These are phyloP conservation scores for Daldinia caldariorum DNA, from an alignment of 495 filamentous ascomycete genomes.

Conservation along the genomic window DNA sequence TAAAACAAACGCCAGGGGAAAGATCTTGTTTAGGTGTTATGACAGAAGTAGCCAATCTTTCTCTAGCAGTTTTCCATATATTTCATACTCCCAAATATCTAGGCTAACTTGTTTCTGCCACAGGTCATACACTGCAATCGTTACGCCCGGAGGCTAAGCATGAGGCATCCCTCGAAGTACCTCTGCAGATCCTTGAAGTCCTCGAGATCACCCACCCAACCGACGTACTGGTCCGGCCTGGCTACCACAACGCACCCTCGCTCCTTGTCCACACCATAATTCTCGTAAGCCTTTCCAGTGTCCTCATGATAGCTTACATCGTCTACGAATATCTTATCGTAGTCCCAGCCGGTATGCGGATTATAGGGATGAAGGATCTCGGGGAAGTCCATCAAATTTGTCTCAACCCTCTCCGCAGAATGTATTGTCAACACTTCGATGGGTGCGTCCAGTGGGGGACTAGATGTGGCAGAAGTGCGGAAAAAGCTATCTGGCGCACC, in stretches of 20 bases:
- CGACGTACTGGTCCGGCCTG: slow-evolving; percentile 71
- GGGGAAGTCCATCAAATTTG: slow-evolving; percentile 68
- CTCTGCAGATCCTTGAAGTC: slow-evolving; percentile 57
- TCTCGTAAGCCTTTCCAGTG: slow-evolving; percentile 69
- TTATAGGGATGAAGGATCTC: slow-evolving; percentile 66
- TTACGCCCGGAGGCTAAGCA: slow-evolving; percentile 35
- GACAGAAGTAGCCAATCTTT: neutral
- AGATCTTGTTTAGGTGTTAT: neutral
- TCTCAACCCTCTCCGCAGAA: slow-evolving; percentile 58
- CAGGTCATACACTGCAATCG: neutral
- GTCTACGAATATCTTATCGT: slow-evolving; percentile 73
- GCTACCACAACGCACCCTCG: slow-evolving; percentile 66
- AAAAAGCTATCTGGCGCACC: slow-evolving; percentile 50
- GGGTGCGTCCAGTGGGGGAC: slow-evolving; percentile 52
- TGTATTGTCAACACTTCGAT: slow-evolving; percentile 72
- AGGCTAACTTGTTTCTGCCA: neutral
- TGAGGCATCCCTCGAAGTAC: slow-evolving; percentile 51
- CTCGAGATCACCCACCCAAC: slow-evolving; percentile 64
- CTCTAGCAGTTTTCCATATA: neutral
- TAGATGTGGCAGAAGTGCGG: slow-evolving; percentile 55
- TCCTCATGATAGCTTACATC: slow-evolving; percentile 67
- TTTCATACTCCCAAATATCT: neutral
- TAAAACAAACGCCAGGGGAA: neutral
- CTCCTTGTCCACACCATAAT: slow-evolving; percentile 68
- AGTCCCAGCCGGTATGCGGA: slow-evolving; percentile 69